Evolutionary conservation across 1,284 basidiomycete genomes (phyloP), one percentile per base, ranked within the genome.

Genomic region (Blastosporella zonata): DNA sequence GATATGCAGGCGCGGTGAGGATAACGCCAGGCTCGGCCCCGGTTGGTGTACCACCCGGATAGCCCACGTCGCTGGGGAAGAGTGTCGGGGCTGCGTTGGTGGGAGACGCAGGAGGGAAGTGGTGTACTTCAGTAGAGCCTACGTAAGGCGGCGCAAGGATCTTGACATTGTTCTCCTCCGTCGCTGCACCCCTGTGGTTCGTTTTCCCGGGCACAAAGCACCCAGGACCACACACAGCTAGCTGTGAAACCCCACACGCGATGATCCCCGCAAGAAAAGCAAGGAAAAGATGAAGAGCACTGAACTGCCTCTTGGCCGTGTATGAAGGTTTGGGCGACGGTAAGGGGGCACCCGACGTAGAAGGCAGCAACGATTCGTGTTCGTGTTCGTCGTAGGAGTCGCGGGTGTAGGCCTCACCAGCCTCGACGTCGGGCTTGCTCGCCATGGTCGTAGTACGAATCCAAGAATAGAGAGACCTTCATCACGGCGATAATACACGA

Each of bases 41-140:
- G 0, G 92, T 94, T 0, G 89, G 88, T 1, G 91, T 94, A 8
- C 77, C 79, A 7, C 92, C 92, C 10, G 85, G 75, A 62, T 91
- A 87, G 36, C 92, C 92, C 9, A 94, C 81, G 55, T 84, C 67
- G 22, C 84, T 77, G 2, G 88, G 89, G 62, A 91, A 91, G 27
- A 85, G 58, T 1, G 81, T 77, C 0, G 87, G 84, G 54, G 75
- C 73, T 5, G 68, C 72, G 57, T 90, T 90, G 8, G 85, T 89
- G 0, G 87, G 86, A 1, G 77, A 75, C 0, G 76, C 56, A 1
- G 88, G 87, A n/a, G 88, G 88, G 62, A 79, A 90, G 27, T 78
- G 63, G 64, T 88, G 80, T 2, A 77, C 71, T 54, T 78, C 72
- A 2, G 84, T 84, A 0, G 84, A 87, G n/a, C 87, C 86, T 21